phyloP scores from a whole-genome alignment of 192 early-diverging fungal species.

The Cladochytrium replicatum region DNA sequence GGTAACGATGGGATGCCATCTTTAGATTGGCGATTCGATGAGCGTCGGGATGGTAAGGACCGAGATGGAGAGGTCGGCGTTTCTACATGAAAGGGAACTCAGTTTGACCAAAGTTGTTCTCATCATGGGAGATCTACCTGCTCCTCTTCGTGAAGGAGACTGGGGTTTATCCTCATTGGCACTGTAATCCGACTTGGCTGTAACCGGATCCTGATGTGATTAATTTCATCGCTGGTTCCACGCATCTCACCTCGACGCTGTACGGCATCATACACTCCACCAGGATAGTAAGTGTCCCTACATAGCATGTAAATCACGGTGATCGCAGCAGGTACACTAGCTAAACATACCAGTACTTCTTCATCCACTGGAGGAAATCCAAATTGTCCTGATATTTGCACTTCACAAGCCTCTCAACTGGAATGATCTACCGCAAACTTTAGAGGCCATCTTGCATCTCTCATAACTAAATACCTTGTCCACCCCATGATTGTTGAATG shows the following conservation, averaged over 20 bases:
- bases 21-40: too few relatives aligned
- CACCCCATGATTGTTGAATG: constrained; percentile 67
- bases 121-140: too few relatives aligned
- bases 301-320: too few relatives aligned
- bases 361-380: constrained; percentile 88
- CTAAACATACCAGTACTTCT: constrained; percentile 65
- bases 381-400: constrained; percentile 89
- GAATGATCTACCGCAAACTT: constrained; percentile 43
- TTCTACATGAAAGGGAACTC: too few relatives aligned
- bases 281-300: constrained; percentile 58
- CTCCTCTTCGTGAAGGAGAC: too few relatives aligned
- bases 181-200: too few relatives aligned
- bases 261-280: constrained; percentile 62
- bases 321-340: too few relatives aligned
- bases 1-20: too few relatives aligned
- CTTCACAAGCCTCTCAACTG: constrained; percentile 73
- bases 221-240: background rate
- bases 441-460: background rate
- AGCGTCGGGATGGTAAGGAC: too few relatives aligned
- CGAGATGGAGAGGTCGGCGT: too few relatives aligned
- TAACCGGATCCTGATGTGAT: background rate
- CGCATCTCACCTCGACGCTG: constrained; percentile 30
- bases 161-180: too few relatives aligned
- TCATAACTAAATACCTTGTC: constrained; percentile 55
- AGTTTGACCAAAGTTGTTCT: too few relatives aligned